Percentiles rank a stretch among this genome's conserved stretches.
These are phyloP conservation scores for Graphilbum fragrans DNA, from an alignment of 2,329 filamentous ascomycete genomes.

Conservation along the genomic window DNA sequence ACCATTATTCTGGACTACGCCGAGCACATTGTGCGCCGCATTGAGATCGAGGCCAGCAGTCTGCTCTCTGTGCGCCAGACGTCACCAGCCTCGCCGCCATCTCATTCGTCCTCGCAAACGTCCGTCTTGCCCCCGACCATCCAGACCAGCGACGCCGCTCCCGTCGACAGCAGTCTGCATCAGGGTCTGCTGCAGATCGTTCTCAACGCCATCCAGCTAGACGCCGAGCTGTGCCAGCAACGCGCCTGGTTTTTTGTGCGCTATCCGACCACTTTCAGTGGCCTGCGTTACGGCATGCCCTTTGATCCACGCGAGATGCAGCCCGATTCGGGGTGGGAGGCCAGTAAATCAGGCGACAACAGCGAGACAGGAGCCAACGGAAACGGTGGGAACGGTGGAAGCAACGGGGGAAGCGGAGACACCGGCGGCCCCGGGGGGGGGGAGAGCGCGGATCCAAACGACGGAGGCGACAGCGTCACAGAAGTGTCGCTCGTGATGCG, in stretches of 20 bases:
- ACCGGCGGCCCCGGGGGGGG: neutral
- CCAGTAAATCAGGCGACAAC: neutral
- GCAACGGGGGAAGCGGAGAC: no score
- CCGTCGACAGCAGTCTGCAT: no score
- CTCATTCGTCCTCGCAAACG: no score
- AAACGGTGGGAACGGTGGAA: no score
- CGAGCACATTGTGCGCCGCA: no score
- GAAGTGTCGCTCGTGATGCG: constrained; percentile 4
- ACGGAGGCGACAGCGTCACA: neutral
- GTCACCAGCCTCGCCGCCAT: no score
- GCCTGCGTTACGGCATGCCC: constrained; percentile 5
- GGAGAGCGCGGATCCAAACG: neutral
- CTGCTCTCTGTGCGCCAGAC: no score
- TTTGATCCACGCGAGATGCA: constrained; percentile 5
- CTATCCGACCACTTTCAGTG: constrained; percentile 2
- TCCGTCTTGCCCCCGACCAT: no score
- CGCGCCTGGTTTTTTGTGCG: constrained; percentile 6
- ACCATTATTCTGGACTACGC: no score
- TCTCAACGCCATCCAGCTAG: constrained; percentile 2
- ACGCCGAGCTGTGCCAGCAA: constrained; percentile 8
- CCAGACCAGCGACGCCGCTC: no score
- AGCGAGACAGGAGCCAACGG: no score
- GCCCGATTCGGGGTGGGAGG: neutral
- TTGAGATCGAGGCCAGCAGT: no score
- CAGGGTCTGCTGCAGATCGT: neutral